Evolutionary conservation across 768 basidiomycete genomes (phyloP).

Genomic region (Hydnum rufescens): DNA sequence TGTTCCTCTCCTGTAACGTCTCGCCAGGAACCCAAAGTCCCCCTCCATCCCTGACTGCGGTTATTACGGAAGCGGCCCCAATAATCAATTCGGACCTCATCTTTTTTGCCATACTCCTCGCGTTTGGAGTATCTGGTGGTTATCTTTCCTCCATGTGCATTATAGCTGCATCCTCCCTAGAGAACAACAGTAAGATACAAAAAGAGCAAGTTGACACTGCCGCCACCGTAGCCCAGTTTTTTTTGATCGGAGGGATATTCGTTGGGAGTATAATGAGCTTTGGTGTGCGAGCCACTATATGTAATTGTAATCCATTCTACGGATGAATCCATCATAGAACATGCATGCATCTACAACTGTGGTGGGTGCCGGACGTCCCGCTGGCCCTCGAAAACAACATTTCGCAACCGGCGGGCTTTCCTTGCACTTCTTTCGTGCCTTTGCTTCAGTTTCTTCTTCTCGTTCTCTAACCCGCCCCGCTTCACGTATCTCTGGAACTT

Average conservation of each 20-base stretch:
- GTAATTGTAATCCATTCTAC: constrained; percentile 53
- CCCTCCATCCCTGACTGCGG: constrained; percentile 4
- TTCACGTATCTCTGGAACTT: constrained; percentile 36
- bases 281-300: constrained; percentile 47
- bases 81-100: constrained; percentile 56
- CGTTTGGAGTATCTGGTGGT: constrained; percentile 66
- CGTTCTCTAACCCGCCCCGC: constrained; percentile 9
- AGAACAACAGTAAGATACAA: constrained; percentile 54
- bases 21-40: constrained; percentile 10
- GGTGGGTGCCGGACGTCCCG: too few species aligned
- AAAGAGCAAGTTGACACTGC: constrained; percentile 70
- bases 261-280: constrained; percentile 67
- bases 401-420: constrained; percentile 29
- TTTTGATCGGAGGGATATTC: constrained; percentile 52
- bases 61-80: constrained; percentile 19
- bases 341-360: neutral
- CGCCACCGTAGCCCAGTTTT: constrained; percentile 50
- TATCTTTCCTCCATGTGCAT: constrained; percentile 59
- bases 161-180: constrained; percentile 65
- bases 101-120: constrained; percentile 53
- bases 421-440: constrained; percentile 13
- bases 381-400: too few species aligned
- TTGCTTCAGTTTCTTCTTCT: too few species aligned
- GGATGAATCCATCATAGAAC: constrained; percentile 3
- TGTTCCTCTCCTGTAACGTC: constrained; percentile 81